Evolutionary conservation across 1,139 yeast species (phyloP).

Genomic region (Hyphopichia fennica): DNA sequence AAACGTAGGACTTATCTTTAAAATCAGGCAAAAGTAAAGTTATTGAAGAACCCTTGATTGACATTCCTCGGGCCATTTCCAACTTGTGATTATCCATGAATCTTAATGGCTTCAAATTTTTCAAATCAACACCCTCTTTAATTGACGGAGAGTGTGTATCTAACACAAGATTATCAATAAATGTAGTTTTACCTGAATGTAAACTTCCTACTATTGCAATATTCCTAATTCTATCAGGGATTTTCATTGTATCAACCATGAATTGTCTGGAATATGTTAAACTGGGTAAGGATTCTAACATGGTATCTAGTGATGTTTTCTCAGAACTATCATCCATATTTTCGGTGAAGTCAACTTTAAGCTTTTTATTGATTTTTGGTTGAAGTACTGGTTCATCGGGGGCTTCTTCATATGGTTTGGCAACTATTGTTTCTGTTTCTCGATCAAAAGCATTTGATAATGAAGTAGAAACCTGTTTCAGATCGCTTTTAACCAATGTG

Average conservation of each 20-base stretch:
- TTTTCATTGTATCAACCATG: conserved; percentile 46
- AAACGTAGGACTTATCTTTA: conserved; percentile 53
- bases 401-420: conserved; percentile 15
- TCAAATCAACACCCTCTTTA: conserved; percentile 23
- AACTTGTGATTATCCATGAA: conserved; percentile 71
- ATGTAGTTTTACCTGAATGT: conserved; percentile 85
- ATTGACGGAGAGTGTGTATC: conserved; percentile 56
- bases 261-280: conserved; percentile 65
- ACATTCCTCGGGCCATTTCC: conserved; percentile 69
- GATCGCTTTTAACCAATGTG: not conserved
- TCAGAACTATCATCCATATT: conserved; percentile 16
- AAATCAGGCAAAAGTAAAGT: conserved; percentile 61
- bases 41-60: conserved; percentile 65
- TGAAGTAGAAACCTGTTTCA: conserved; percentile 6
- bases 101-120: conserved; percentile 45
- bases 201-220: conserved; percentile 80
- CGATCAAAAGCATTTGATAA: conserved; percentile 42
- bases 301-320: conserved; percentile 5
- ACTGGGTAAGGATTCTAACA: conserved; percentile 47
- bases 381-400: conserved; percentile 62
- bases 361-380: conserved; percentile 46
- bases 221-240: conserved; percentile 72
- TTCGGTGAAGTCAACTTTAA: conserved; percentile 42
- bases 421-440: conserved; percentile 60
- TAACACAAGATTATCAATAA: conserved; percentile 66